Base-by-base conservation (phyloP, 345 rosid species). In the Crucihimalaya himalaica region DNA sequence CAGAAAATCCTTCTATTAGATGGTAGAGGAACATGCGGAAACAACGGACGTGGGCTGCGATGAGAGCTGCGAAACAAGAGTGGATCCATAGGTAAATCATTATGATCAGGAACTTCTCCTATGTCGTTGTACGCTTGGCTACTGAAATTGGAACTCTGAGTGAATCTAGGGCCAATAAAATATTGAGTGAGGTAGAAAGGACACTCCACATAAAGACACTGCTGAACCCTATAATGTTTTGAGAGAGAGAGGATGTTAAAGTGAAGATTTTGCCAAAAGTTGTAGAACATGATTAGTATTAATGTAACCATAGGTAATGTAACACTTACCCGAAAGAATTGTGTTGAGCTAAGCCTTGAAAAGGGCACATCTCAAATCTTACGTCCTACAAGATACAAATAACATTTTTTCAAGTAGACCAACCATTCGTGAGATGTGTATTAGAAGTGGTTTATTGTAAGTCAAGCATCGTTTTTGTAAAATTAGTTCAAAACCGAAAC, bases 321-420 rank as follows among this genome's bases (percentile, higher is more conserved):
- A 16, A 62, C 25, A 25, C 51, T 40, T 62, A 62, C 66, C 10
- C 66, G 3, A 2, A 8, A 7, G 20, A 2, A 25, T 42, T 4
- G 2, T 10, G 35, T 0, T n/a, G 55, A 6, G 7, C 12, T 11
- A 8, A 5, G 28, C 3, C 2, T 46, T 7, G 16, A 18, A 11
- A 10, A 18, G 55, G 68, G 55, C 68, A 64, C 28, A 64, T 12
- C 55, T 63, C 68, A 7, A n/a, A 6, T 46, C 28, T 39, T 10
- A 29, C 12, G 19, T 5, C 2, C 68, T 63, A 45, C 52, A 63
- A 63, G 37, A 63, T 16, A 16, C 21, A 63, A 27, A 27, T 0
- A 63, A 61, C 4, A 61, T 61, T 12, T 27, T 1, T 53, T n/a
- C n/a, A n/a, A 53, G 32, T 53, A 27, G 58, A 53, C 18, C 11